Evolutionary conservation across 2,329 filamentous ascomycete species (phyloP).

Genomic region (Microdochium trichocladiopsis): DNA sequence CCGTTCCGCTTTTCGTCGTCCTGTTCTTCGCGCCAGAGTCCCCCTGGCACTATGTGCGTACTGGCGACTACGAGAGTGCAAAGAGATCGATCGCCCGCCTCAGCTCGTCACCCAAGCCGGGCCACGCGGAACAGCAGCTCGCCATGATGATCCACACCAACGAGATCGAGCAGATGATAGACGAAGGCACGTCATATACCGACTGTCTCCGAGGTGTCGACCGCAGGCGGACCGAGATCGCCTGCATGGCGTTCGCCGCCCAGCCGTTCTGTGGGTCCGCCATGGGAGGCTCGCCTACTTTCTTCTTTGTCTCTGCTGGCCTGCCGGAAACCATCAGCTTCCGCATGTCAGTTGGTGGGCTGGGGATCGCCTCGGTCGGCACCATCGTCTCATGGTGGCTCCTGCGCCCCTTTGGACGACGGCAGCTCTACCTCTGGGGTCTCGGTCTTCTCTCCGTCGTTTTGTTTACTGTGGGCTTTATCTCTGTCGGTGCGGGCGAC

Average conservation of each 20-base stretch:
- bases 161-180: constrained; percentile 17
- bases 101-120: constrained; percentile 5
- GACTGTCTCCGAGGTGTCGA: constrained; percentile 30
- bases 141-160: constrained; percentile 29
- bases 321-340: constrained; percentile 8
- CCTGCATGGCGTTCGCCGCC: constrained; percentile 15
- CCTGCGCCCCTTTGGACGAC: constrained; percentile 22
- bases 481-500: constrained; percentile 29
- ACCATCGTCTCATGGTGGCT: constrained; percentile 26
- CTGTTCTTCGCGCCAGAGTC: constrained; percentile 29
- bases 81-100: constrained; percentile 16
- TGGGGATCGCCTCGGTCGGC: constrained; percentile 11
- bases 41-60: constrained; percentile 29
- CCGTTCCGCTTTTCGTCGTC: constrained; percentile 21
- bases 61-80: constrained; percentile 19
- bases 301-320: constrained; percentile 20
- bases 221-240: constrained; percentile 22
- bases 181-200: constrained; percentile 19
- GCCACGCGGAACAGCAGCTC: constrained; percentile 23
- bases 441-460: constrained; percentile 22
- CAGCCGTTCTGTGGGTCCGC: constrained; percentile 11
- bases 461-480: constrained; percentile 25
- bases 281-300: constrained; percentile 18
- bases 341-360: constrained; percentile 5
- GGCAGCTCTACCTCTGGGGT: constrained; percentile 24